Base-by-base conservation (phyloP, 2,329 filamentous ascomycete species). In the Stagonosporopsis vannaccii region DNA sequence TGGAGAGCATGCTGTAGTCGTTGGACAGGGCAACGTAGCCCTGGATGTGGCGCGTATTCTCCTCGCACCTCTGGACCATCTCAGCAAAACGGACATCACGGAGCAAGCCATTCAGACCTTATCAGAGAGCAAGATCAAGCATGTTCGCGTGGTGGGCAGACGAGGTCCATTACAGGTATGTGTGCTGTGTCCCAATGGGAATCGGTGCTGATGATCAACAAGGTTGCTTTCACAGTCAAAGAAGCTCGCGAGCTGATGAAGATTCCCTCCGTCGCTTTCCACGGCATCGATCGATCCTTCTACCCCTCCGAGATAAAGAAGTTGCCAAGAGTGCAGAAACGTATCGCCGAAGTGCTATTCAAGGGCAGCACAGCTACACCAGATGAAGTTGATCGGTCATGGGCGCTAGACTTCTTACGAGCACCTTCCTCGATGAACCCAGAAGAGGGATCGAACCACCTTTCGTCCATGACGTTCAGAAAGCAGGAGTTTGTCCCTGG, bases 11-110 rank as follows among this genome's bases (percentile, higher is more conserved):
- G 95, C 91, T 1, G 86, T 97, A 28, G 84, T 99, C 43, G 87
- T 99, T 61, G 95, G 95, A 2, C 94, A 99, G 71, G 95, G 95
- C 15, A 99, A 99, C 76, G 95, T 99, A 8, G 95, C 95, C 0
- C 80, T 99, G 43, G 95, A 99, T 74, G 91, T 99, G 15, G 92
- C 94, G 1, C 85, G 96, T 23, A 94, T 96, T 68, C 80, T 99
- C 5, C 81, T 99, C 13, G 87, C 89, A 48, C 85, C 90, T 58
- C 80, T 96, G 1, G 87, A 94, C 66, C 78, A 83, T 20, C 80
- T 99, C 41, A 82, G 85, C 6, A 88, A 87, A 68, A 97, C 95
- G 0, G 95, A 99, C 72, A 98, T 99, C 43, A 88, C 93, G 1
- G 90, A 92, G 59, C 85, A 91, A 67, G 95, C 95, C 0, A 76